Evolutionary conservation across 202 grass and related monocot species (phyloP), one percentile per base, ranked within the genome.

Genomic region (Thinopyrum obtusiflorum): DNA sequence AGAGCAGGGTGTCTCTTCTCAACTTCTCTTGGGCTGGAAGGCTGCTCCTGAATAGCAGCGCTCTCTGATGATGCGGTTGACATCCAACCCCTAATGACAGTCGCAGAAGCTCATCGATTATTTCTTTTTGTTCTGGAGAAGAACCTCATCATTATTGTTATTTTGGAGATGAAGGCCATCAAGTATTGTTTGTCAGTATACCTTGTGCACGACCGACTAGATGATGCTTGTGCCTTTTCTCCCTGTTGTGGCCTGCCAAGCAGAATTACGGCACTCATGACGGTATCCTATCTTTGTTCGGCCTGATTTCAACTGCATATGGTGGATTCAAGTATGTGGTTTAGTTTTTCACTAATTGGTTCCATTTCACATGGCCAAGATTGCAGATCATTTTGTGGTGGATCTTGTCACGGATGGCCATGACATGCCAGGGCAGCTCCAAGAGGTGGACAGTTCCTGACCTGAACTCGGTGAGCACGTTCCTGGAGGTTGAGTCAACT

Each of bases 401-500:
- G 67, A 55, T 71, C 51, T 70, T 71, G 76, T 71, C 27, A 35
- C 35, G 27, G 36, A 72, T 33, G 66, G 13, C 4, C 13, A 5
- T 36, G 37, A 47, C 76, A 86, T 82, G 72, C 69, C 51, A 68
- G 26, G 13, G 35, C 4, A 21, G 40, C 32, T 82, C 71, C n/a
- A 60, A 11, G 71, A 87, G 72, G 35, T 82, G 76, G 64, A 59
- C n/a, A 40, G 60, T 44, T 85, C 64, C 11, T 79, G 25, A 29
- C 37, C 76, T 36, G 26, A 71, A 80, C 78, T 59, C 62, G 36
- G 17, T 80, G 77, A 65, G 36, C 32, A 73, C 47, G 42, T 72
- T 74, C 44, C 70, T 46, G 40, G 70, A 74, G 23, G 70, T 74
- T 74, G 70, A 28, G 70, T 74, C 70, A 74, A 74, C 40, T 74